Evolutionary conservation across 768 basidiomycete genomes (phyloP).

Genomic region (Boletus insuetus): DNA sequence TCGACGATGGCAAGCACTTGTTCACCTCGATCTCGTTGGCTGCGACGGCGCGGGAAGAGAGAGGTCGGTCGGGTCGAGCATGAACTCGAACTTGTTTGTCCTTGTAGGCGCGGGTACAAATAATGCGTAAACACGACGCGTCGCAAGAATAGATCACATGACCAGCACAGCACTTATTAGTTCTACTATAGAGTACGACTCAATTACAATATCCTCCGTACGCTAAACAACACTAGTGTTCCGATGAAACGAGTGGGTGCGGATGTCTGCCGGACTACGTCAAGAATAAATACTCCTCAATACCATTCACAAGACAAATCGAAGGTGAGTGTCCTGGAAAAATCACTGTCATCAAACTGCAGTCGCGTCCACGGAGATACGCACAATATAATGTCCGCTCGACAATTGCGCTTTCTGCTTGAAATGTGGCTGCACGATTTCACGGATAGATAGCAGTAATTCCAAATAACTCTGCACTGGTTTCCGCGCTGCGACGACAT

Average conservation of each 20-base stretch:
- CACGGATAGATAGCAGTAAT: conserved; percentile 55
- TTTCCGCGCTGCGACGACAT: conserved; percentile 35
- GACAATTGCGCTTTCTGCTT: conserved; percentile 73
- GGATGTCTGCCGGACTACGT: background rate
- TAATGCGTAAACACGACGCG: conserved; percentile 32
- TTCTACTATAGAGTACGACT: background rate
- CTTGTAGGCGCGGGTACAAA: conserved; percentile 27
- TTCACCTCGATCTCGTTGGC: conserved; percentile 12
- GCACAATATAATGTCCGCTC: conserved; percentile 66
- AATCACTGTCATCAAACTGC: background rate
- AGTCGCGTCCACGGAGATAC: conserved; percentile 4
- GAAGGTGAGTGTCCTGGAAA: conserved; percentile 28
- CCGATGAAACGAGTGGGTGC: background rate
- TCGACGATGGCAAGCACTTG: conserved; percentile 22
- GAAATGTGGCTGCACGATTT: conserved; percentile 56
- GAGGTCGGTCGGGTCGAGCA: background rate
- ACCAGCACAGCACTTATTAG: conserved; percentile 8
- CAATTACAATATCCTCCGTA: conserved; percentile 6
- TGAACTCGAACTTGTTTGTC: conserved; percentile 36
- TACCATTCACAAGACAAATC: conserved; percentile 29
- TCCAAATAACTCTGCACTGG: conserved; percentile 66
- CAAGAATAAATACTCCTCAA: conserved; percentile 6
- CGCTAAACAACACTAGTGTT: background rate
- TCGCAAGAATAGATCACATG: conserved; percentile 22
- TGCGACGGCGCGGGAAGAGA: conserved; percentile 19